phyloP scores from a whole-genome alignment of 2,329 filamentous ascomycete genomes.

The Teratosphaeria epicoccoides region DNA sequence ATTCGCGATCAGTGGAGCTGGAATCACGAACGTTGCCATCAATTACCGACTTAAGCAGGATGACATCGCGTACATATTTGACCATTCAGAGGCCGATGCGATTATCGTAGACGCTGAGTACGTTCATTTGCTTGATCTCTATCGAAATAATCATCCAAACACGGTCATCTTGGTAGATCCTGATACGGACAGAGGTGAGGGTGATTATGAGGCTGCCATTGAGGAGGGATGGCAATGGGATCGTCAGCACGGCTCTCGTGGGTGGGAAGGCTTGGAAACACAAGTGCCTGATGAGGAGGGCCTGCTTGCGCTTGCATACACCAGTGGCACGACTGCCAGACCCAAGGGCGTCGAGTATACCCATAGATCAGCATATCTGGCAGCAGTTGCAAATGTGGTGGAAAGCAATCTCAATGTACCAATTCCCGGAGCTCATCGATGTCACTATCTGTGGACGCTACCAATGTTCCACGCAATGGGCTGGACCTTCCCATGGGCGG shows the following conservation, averaged over 20 bases:
- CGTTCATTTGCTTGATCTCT: conserved; percentile 56
- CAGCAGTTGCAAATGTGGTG: conserved; percentile 66
- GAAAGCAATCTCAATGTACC: conserved; percentile 67
- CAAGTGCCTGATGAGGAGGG: conserved; percentile 67
- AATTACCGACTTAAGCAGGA: conserved; percentile 70
- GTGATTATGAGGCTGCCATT: conserved; percentile 73
- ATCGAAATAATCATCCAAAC: conserved; percentile 47
- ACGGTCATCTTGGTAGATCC: conserved; percentile 70
- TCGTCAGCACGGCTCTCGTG: conserved; percentile 49
- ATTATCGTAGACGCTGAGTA: conserved; percentile 85
- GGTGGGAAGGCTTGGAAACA: conserved; percentile 66
- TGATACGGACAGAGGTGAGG: conserved; percentile 69
- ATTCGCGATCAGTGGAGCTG: conserved; percentile 75
- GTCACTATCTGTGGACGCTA: conserved; percentile 54
- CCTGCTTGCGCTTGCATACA: conserved; percentile 81
- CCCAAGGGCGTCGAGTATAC: conserved; percentile 93
- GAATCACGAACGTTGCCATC: conserved; percentile 63
- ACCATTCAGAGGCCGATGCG: conserved; percentile 72
- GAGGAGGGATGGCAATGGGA: conserved; percentile 71
- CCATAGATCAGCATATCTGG: conserved; percentile 78
- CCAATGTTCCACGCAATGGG: conserved; percentile 69
- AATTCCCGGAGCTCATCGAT: conserved; percentile 34
- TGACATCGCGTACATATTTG: conserved; percentile 84
- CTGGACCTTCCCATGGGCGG: conserved; percentile 45
- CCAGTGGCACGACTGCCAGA: conserved; percentile 78